Evolutionary conservation across 805 yeast species (phyloP), one percentile per base, ranked within the genome.

Genomic region (Torulaspora quercuum): DNA sequence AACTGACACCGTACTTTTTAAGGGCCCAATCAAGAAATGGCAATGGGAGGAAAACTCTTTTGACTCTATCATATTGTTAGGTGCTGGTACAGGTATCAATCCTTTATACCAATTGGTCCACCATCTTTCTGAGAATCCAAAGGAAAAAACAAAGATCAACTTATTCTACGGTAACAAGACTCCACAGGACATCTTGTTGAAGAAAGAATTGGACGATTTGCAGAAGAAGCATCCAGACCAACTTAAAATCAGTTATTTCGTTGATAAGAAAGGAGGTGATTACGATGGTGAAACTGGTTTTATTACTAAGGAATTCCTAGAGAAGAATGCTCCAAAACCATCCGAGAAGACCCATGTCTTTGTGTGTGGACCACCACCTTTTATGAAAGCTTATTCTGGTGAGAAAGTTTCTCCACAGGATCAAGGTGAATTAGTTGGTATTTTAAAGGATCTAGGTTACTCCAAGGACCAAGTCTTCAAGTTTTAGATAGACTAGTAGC

Each of bases 1-100:
- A 43, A 76, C 82, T 54, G 97, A 92, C 55, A 76, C 88, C 34
- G 73, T 92, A 39, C 67, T 95, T 7, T 83, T 92, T 75, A 90
- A 88, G 72, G 98, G 98, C 33, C 97, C 97, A 48, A 75, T 88
- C 49, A 70, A 73, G 55, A 92, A 92, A 72, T 89, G 92, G 85
- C 78, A 82, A 61, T 86, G 94, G 87, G 74, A 74, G 53, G 82
- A 90, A 51, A 90, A 92, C 73, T 76, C 80, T 60, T 90, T 76
- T 70, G 76, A 83, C 55, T 69, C 78, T 48, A 78, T 92, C 60
- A 77, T 82, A 41, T 75, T 92, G 60, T 71, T 92, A 51, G 97
- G 96, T 54, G 98, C 95, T 57, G 98, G 98, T 59, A 74, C 95
- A 34, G 97, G 97, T 67, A 89, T 92, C 63, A 86, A 97, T 31